Evolutionary conservation across 1,284 basidiomycete genomes (phyloP), one percentile per base, ranked within the genome.

Genomic region (Melanopsichium pennsylvanicum): DNA sequence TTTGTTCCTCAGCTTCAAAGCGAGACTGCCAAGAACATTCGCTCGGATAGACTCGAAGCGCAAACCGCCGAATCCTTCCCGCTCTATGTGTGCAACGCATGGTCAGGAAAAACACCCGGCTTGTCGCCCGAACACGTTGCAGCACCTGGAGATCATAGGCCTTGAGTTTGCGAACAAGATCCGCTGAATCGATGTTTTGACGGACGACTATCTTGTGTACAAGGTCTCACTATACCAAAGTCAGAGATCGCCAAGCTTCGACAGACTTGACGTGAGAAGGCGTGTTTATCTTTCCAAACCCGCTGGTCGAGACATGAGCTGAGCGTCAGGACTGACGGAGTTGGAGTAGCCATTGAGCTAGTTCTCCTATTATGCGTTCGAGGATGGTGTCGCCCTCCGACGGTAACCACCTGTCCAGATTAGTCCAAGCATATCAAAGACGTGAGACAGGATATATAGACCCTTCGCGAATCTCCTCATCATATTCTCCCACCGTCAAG

Each of bases 371-470:
- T n/a, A n/a, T n/a, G n/a, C n/a, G n/a, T n/a, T n/a, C n/a, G n/a
- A n/a, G n/a, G n/a, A n/a, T n/a, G n/a, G n/a, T n/a, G n/a, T n/a
- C n/a, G n/a, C n/a, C n/a, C n/a, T n/a, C n/a, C n/a, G n/a, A n/a
- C n/a, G n/a, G n/a, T n/a, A n/a, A n/a, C n/a, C n/a, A n/a, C n/a
- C n/a, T n/a, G n/a, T n/a, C n/a, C n/a, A n/a, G n/a, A n/a, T n/a
- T n/a, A n/a, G n/a, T n/a, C n/a, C n/a, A n/a, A n/a, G 32, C 6
- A 16, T 34, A 12, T 9, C 32, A 36, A 36, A 21, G n/a, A 13
- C n/a, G 16, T 46, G 45, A 48, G 38, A 49, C 38, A 40, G 25
- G 32, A 41, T 60, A 59, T 59, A 59, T 50, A 51, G 37, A 33
- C 32, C 35, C 13, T 12, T 22, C 25, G 12, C 23, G 25, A 18